phyloP scores from a whole-genome alignment of 225 moss, liverwort and hornwort species.

The Bryum argenteum region DNA sequence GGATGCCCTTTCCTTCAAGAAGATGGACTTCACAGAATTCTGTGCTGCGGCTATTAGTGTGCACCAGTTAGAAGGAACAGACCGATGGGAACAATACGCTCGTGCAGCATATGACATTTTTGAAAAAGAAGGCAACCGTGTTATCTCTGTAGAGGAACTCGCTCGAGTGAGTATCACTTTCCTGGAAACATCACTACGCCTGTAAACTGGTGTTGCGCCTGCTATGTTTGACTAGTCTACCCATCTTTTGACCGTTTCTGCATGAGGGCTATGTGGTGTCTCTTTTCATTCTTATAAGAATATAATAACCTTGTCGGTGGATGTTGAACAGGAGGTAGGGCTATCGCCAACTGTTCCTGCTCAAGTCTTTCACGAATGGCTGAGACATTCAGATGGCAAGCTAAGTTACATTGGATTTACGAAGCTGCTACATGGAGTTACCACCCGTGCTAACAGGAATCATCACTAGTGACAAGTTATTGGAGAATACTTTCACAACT shows the following conservation, averaged over 20 bases:
- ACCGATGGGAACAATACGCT: constrained; percentile 97
- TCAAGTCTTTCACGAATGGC: constrained; percentile 90
- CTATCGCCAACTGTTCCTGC: constrained; percentile 81
- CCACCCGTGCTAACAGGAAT: constrained; percentile 71
- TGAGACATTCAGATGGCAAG: constrained; percentile 89
- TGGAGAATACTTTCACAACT: constrained; percentile 16
- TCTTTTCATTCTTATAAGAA: not conserved
- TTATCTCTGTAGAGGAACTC: constrained; percentile 87
- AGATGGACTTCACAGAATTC: constrained; percentile 93
- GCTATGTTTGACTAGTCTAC: no score
- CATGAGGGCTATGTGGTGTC: no score
- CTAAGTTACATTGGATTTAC: constrained; percentile 94
- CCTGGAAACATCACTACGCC: not conserved
- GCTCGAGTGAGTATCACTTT: constrained; percentile 61
- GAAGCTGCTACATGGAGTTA: constrained; percentile 91
- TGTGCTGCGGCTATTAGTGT: constrained; percentile 96
- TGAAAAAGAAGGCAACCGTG: constrained; percentile 88
- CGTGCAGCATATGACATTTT: constrained; percentile 88
- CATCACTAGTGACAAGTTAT: constrained; percentile 35
- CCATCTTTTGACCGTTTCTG: not conserved
- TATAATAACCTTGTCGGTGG: not conserved
- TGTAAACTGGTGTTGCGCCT: not conserved
- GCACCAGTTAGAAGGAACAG: constrained; percentile 92
- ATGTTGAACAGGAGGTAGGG: constrained; percentile 72
- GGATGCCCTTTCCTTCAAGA: constrained; percentile 85